A percentile compares a stretch with the other conserved stretches of the same genome.
Conservation (phyloP, 257 asterid species). For the Verbena officinalis region DNA sequence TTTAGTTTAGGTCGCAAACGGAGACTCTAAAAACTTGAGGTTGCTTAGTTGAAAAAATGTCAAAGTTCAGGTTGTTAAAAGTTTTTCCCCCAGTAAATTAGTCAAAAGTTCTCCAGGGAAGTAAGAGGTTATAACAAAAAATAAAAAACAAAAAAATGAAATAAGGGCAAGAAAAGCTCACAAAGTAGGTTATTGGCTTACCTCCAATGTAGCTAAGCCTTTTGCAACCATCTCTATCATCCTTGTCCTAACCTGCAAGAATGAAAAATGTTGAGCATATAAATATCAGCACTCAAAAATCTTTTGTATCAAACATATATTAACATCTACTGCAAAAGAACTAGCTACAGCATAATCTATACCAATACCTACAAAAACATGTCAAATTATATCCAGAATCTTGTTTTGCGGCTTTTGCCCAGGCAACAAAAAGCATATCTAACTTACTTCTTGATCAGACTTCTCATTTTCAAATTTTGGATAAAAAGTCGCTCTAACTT, state of each 20-base stretch:
- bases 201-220: constrained; percentile 95
- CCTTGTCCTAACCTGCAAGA: constrained; percentile 71
- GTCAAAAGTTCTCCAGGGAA: no score
- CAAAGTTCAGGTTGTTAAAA: no score
- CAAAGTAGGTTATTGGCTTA: constrained; percentile 30
- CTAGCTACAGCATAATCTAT: not conserved
- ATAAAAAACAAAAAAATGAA: no score
- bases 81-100: no score
- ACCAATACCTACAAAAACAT: constrained; percentile 8
- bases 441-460: constrained; percentile 89
- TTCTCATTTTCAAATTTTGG: constrained; percentile 98
- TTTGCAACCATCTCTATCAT: constrained; percentile 91
- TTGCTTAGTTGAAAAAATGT: no score
- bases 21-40: no score
- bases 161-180: constrained; percentile 17
- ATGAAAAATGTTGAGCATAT: constrained; percentile 18
- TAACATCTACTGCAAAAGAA: constrained; percentile 24
- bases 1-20: no score
- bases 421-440: constrained; percentile 3
- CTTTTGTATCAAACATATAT: constrained; percentile 10
- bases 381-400: not conserved
- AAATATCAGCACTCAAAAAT: constrained; percentile 21
- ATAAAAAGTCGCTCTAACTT: constrained; percentile 93
- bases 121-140: no score
- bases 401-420: constrained; percentile 21